phyloP scores from a whole-genome alignment of 805 yeast species.

The Lachancea sp. region DNA sequence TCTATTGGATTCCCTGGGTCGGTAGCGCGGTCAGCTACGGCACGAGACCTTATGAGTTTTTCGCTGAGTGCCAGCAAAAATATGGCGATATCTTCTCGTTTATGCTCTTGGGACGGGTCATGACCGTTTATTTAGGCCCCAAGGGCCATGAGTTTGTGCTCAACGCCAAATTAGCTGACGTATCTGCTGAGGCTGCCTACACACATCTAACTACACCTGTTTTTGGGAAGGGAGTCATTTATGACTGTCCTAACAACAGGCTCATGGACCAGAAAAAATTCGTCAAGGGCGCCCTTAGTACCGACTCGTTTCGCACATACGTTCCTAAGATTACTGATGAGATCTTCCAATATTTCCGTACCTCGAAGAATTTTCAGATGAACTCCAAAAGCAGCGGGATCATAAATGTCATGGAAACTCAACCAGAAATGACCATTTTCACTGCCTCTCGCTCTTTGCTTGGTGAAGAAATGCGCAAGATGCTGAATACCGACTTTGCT shows the following conservation, averaged over 20 bases:
- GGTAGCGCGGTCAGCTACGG: slow-evolving; percentile 90
- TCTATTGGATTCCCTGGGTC: slow-evolving; percentile 91
- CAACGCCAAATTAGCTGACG: slow-evolving; percentile 83
- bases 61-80: slow-evolving; percentile 66
- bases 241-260: slow-evolving; percentile 89
- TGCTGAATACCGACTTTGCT: slow-evolving; percentile 79
- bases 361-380: slow-evolving; percentile 43
- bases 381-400: slow-evolving; percentile 40
- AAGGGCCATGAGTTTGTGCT: slow-evolving; percentile 95
- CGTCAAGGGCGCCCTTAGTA: slow-evolving; percentile 82
- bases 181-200: slow-evolving; percentile 94
- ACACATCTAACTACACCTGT: slow-evolving; percentile 98
- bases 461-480: slow-evolving; percentile 86
- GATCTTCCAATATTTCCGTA: slow-evolving; percentile 55
- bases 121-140: slow-evolving; percentile 96
- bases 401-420: slow-evolving; percentile 68
- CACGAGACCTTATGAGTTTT: slow-evolving; percentile 88
- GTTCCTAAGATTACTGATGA: slow-evolving; percentile 88
- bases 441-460: slow-evolving; percentile 89
- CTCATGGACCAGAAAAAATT: slow-evolving; percentile 98
- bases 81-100: slow-evolving; percentile 94
- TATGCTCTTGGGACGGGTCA: slow-evolving; percentile 77
- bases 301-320: slow-evolving; percentile 73
- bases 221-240: slow-evolving; percentile 94
- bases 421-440: slow-evolving; percentile 92